Evolutionary conservation across 2,329 filamentous ascomycete species (phyloP).

Genomic region (Parastagonospora avenae): DNA sequence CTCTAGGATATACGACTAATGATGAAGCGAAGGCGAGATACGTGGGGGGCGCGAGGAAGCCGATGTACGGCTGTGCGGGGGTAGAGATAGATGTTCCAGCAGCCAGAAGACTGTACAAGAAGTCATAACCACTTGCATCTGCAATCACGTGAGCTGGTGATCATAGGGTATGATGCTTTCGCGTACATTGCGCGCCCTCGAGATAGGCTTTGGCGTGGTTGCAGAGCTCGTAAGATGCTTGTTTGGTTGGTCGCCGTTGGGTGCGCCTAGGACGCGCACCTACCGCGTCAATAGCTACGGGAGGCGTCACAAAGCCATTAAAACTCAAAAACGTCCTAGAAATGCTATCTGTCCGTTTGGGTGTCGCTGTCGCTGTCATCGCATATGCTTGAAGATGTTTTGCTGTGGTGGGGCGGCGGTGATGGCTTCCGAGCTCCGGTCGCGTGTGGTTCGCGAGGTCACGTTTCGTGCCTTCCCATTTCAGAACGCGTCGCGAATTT

Average conservation of each 20-base stretch:
- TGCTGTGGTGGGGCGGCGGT: not conserved
- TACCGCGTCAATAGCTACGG: constrained; percentile 26
- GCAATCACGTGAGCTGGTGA: constrained; percentile 5
- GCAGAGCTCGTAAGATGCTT: constrained; percentile 40
- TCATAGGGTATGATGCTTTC: not conserved
- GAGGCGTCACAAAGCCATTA: not conserved
- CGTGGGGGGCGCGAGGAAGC: constrained; percentile 70
- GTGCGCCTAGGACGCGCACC: constrained; percentile 30
- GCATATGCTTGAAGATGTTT: not conserved
- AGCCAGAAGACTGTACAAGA: constrained; percentile 41
- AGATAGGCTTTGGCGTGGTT: constrained; percentile 46
- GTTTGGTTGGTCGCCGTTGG: constrained; percentile 37
- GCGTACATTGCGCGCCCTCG: constrained; percentile 40
- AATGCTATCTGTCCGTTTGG: not conserved
- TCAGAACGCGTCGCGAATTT: not conserved
- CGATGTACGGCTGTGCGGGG: constrained; percentile 49
- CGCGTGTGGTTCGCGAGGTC: constrained; percentile 11
- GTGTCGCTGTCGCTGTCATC: not conserved
- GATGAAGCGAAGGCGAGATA: constrained; percentile 80
- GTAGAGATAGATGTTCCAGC: constrained; percentile 40
- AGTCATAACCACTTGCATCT: constrained; percentile 42
- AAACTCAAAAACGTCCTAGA: not conserved
- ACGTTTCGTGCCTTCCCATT: constrained; percentile 5
- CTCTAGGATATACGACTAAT: constrained; percentile 77
- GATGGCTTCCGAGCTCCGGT: not conserved